These are phyloP conservation scores for Orychophragmus violaceus DNA, from an alignment of 345 rosid genomes.

Conservation along the genomic window DNA sequence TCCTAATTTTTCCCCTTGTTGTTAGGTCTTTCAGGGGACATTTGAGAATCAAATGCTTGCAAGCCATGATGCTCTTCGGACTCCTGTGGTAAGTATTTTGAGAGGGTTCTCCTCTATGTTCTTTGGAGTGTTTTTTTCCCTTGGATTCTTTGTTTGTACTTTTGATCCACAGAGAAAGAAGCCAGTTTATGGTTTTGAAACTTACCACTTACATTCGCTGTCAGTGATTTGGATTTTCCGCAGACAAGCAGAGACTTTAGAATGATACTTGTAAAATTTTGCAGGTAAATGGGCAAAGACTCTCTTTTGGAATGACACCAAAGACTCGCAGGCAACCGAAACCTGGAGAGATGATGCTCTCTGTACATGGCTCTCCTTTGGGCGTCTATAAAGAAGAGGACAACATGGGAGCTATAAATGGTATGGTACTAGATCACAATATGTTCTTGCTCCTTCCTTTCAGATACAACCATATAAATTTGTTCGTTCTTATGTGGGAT, in stretches of 20 bases:
- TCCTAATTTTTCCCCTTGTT: neutral
- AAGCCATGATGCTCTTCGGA: slow-evolving; percentile 27
- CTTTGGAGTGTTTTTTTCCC: neutral
- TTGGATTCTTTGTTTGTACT: neutral
- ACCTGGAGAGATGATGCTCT: slow-evolving; percentile 81
- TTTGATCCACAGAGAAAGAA: neutral
- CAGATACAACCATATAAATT: neutral
- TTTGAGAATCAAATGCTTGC: slow-evolving; percentile 23
- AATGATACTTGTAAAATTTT: slow-evolving; percentile 1
- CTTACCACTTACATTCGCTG: neutral
- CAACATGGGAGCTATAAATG: slow-evolving; percentile 82
- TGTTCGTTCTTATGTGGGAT: slow-evolving; percentile 11
- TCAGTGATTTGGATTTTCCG: neutral
- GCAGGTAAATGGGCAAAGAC: slow-evolving; percentile 66
- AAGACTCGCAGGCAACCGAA: slow-evolving; percentile 73
- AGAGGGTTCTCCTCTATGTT: neutral
- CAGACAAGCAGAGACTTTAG: neutral
- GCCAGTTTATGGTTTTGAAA: neutral
- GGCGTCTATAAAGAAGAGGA: slow-evolving; percentile 81
- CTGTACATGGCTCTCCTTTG: slow-evolving; percentile 89
- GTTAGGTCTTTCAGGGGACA: slow-evolving; percentile 38
- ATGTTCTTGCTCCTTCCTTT: neutral
- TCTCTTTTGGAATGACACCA: slow-evolving; percentile 94
- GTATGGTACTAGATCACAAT: slow-evolving; percentile 34
- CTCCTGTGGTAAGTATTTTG: slow-evolving; percentile 59